phyloP scores from a whole-genome alignment of 352 stramenopile species.

The Globisporangium cederbergense region DNA sequence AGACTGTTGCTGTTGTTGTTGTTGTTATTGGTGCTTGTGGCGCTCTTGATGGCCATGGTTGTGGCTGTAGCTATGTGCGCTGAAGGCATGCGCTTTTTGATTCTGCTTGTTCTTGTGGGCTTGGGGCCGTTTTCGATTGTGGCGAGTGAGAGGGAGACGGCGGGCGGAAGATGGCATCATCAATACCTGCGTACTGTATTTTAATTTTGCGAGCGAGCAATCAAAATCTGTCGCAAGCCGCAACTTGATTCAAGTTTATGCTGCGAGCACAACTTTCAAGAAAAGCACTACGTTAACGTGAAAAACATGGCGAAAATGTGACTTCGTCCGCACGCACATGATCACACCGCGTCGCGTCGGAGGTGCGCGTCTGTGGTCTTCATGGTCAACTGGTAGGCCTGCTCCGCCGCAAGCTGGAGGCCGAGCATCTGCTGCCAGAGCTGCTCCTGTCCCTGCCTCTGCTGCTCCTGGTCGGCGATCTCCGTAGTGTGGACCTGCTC shows the following conservation, averaged over 20 bases:
- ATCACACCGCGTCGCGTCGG: no score
- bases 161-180: background rate
- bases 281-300: no score
- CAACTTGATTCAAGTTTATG: no score
- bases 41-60: background rate
- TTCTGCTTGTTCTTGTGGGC: background rate
- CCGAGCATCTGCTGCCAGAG: conserved; percentile 11
- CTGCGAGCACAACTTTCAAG: no score
- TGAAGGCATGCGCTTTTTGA: background rate
- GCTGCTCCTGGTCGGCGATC: background rate
- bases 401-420: conserved; percentile 6
- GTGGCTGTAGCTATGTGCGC: background rate
- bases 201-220: no score
- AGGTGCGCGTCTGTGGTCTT: conserved; percentile 5
- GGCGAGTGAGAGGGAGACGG: no score
- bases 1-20: background rate
- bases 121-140: background rate
- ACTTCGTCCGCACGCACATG: no score
- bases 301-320: no score
- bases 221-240: no score
- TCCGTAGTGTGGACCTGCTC: background rate
- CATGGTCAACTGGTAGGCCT: conserved; percentile 11
- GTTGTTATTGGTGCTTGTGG: background rate
- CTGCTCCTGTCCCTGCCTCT: background rate
- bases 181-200: background rate